Evolutionary conservation across 2,329 filamentous ascomycete species (phyloP), one percentile per base, ranked within the genome.

Genomic region (Botrytis squamosa): DNA sequence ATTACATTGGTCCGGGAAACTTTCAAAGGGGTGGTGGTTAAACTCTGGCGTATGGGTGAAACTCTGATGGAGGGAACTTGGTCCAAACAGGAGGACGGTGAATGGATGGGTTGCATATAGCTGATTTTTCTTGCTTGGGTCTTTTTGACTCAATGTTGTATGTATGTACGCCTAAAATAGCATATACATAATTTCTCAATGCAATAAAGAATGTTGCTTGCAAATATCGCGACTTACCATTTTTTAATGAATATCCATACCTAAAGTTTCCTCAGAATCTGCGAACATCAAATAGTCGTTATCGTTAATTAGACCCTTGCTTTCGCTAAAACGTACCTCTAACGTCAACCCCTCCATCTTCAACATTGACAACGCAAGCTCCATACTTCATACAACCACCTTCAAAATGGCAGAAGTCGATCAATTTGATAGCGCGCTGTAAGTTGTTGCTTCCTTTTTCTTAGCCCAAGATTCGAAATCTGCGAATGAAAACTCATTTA

Each of bases 391-490:
- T 70, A 74, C 74, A 73, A 72, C 74, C 75, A 70, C 55, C n/a
- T 52, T 70, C 65, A 80, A 75, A 69, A 81, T 81, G 80, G 77
- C 80, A 75, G 80, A 81, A 74, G 74, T 76, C 62, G 80, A 80
- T 68, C 81, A 81, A 76, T 81, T 81, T 71, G 81, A 82, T 65
- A 82, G 81, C 70, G 81, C 81, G 44, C 79, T 82, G 81, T 82
- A 80, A 77, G 80, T 74, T 38, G 40, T 10, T 49, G 1, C 20
- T 18, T 38, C 16, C 10, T 46, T 59, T 25, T 25, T 44, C 49
- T 25, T 49, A 18, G 55, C 0, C 36, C 2, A 22, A 42, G 20
- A 42, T 42, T 20, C 22, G 16, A 52, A 25, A 70, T 38, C 25
- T 72, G 40, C 29, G 40, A 52, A n/a, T 38, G 16, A 49, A 44